These are phyloP conservation scores for Penicillium psychrosexuale DNA, from an alignment of 2,329 filamentous ascomycete species.

Conservation along the genomic window DNA sequence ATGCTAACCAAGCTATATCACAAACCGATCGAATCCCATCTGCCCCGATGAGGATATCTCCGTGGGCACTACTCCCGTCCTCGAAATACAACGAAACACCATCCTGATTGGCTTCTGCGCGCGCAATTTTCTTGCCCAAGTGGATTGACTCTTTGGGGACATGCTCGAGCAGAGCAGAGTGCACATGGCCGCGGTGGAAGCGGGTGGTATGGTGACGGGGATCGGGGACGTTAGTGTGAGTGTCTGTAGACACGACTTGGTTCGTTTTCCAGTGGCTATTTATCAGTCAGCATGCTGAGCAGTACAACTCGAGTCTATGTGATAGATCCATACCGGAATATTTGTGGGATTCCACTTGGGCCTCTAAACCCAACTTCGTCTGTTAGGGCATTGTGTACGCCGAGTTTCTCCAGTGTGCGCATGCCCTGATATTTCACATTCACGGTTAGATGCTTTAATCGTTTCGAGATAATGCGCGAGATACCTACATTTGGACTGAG, in stretches of 20 bases:
- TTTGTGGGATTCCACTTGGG: constrained; percentile 46
- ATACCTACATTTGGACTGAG: constrained; percentile 47
- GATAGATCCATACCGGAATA: constrained; percentile 38
- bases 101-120: constrained; percentile 33
- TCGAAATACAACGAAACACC: constrained; percentile 44
- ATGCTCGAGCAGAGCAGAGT: constrained; percentile 48
- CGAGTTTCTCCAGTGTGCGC: constrained; percentile 51
- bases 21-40: constrained; percentile 54
- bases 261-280: constrained; percentile 44
- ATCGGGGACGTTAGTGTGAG: constrained; percentile 28
- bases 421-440: constrained; percentile 36
- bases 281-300: neutral
- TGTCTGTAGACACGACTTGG: constrained; percentile 47
- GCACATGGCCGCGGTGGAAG: constrained; percentile 51
- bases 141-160: constrained; percentile 44
- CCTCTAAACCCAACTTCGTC: constrained; percentile 42
- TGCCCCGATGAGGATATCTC: constrained; percentile 52
- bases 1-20: constrained; percentile 14
- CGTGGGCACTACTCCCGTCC: constrained; percentile 46
- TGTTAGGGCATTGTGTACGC: constrained; percentile 47
- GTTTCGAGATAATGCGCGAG: too few relatives aligned
- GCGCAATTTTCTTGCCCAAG: constrained; percentile 43
- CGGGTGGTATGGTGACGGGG: constrained; percentile 44
- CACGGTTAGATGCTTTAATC: neutral
- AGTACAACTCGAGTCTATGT: neutral